Conservation (phyloP, 345 rosid genomes). For the Salix udensis region DNA sequence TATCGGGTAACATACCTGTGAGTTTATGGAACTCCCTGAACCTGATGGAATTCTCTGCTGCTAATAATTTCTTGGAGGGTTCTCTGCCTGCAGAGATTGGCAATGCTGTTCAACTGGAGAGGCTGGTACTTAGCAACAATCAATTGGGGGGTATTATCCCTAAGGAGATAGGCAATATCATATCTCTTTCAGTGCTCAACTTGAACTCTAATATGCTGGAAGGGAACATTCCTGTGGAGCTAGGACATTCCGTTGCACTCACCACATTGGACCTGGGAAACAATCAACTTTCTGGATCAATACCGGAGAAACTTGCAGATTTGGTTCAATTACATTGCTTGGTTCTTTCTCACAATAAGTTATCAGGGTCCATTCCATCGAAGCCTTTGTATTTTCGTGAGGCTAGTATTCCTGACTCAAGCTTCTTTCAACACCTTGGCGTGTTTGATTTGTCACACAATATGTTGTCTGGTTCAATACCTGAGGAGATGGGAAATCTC, state of each 20-base stretch:
- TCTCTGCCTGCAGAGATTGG: conserved; percentile 57
- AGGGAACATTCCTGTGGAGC: conserved; percentile 59
- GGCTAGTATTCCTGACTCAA: conserved; percentile 57
- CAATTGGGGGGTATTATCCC: conserved; percentile 55
- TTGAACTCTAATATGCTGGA: conserved; percentile 69
- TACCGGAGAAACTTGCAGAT: conserved; percentile 53
- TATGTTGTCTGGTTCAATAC: conserved; percentile 60
- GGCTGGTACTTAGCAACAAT: conserved; percentile 64
- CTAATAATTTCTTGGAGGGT: conserved; percentile 57
- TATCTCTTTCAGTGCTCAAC: conserved; percentile 55
- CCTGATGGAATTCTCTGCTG: conserved; percentile 78
- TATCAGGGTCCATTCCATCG: conserved; percentile 70
- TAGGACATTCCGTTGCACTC: conserved; percentile 59
- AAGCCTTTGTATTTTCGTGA: conserved; percentile 60
- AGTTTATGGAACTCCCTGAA: conserved; percentile 54
- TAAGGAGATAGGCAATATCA: conserved; percentile 64
- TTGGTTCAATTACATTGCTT: conserved; percentile 71
- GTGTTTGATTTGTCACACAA: conserved; percentile 45
- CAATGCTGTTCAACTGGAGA: conserved; percentile 48
- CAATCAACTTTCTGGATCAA: conserved; percentile 64
- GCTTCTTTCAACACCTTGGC: conserved; percentile 88
- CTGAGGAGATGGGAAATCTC: conserved; percentile 67
- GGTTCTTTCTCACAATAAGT: conserved; percentile 72
- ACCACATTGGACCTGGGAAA: conserved; percentile 79
- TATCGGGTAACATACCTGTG: conserved; percentile 55